phyloP scores from a whole-genome alignment of 2,329 filamentous ascomycete genomes.

The Ophiostoma sp. region DNA sequence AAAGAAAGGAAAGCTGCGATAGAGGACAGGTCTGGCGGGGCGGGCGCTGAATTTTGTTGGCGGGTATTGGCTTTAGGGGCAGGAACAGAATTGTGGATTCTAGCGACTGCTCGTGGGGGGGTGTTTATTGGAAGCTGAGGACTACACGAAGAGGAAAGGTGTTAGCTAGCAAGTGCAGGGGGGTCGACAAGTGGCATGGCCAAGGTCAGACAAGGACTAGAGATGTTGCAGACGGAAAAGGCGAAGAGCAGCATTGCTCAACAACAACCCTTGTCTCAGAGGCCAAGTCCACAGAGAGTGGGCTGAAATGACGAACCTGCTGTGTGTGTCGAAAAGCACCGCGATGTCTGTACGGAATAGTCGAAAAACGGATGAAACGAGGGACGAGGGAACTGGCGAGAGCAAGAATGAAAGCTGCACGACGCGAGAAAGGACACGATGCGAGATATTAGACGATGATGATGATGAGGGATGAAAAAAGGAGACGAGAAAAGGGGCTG shows the following conservation, averaged over 20 bases:
- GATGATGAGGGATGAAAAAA: neutral
- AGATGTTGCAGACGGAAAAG: neutral
- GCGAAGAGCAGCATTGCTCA: conserved; percentile 14
- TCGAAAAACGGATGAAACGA: neutral
- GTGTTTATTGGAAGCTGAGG: conserved; percentile 8
- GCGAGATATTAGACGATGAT: neutral
- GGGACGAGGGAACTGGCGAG: neutral
- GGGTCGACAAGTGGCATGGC: neutral
- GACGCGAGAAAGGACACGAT: neutral
- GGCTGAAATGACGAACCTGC: conserved; percentile 14
- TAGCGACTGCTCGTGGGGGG: conserved; percentile 8
- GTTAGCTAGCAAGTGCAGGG: conserved; percentile 2
- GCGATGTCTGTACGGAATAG: neutral
- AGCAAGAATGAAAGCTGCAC: neutral
- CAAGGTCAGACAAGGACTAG: conserved; percentile 5
- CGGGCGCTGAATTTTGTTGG: conserved; percentile 27
- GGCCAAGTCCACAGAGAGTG: neutral
- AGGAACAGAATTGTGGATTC: conserved; percentile 24
- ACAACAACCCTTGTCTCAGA: conserved; percentile 17
- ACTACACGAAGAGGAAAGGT: neutral
- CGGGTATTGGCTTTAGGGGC: conserved; percentile 6
- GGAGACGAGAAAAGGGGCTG: neutral
- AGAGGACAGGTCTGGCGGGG: conserved; percentile 22
- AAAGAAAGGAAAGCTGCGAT: conserved; percentile 20
- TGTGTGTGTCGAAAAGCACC: too few relatives aligned